A percentile compares a stretch with the other conserved stretches of the same genome.
Conservation (phyloP, 2,329 filamentous ascomycete genomes). For the Kalmusia sp. region DNA sequence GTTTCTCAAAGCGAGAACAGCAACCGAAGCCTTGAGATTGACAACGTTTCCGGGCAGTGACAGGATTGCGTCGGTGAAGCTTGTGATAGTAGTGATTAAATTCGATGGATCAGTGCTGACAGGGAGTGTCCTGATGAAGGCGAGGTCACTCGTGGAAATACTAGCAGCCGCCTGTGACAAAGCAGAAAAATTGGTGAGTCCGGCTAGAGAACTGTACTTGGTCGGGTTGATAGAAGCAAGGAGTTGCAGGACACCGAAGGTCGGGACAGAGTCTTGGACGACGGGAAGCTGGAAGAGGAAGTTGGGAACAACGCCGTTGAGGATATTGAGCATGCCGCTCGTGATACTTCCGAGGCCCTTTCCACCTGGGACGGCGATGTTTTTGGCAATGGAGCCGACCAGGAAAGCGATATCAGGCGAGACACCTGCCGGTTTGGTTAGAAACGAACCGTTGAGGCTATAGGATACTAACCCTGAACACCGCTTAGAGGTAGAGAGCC, state of each 20-base stretch:
- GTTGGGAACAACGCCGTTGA: constrained; percentile 21
- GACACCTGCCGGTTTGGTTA: constrained; percentile 12
- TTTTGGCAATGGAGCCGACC: constrained; percentile 23
- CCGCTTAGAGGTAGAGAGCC: constrained; percentile 16
- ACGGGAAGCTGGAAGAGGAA: constrained; percentile 29
- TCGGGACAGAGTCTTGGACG: constrained; percentile 21
- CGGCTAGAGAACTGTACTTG: constrained; percentile 19
- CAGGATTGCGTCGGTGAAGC: constrained; percentile 16
- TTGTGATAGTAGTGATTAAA: constrained; percentile 20
- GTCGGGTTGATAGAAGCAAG: constrained; percentile 21
- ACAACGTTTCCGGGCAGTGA: constrained; percentile 17
- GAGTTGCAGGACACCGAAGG: constrained; percentile 24
- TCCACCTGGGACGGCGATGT: constrained; percentile 22
- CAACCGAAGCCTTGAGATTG: constrained; percentile 20
- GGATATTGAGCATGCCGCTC: constrained; percentile 15
- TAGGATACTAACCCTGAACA: constrained; percentile 14
- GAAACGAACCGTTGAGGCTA: not conserved
- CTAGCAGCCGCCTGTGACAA: constrained; percentile 13
- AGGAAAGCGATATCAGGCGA: constrained; percentile 19
- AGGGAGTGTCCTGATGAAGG: constrained; percentile 21
- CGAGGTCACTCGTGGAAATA: constrained; percentile 17
- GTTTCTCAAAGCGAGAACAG: constrained; percentile 14
- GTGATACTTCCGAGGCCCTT: constrained; percentile 20
- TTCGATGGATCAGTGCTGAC: constrained; percentile 15
- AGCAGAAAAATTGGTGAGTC: constrained; percentile 15